Evolutionary conservation across 306 rosid genomes (phyloP), one percentile per base, ranked within the genome.

Genomic region (Rosa lucieae): DNA sequence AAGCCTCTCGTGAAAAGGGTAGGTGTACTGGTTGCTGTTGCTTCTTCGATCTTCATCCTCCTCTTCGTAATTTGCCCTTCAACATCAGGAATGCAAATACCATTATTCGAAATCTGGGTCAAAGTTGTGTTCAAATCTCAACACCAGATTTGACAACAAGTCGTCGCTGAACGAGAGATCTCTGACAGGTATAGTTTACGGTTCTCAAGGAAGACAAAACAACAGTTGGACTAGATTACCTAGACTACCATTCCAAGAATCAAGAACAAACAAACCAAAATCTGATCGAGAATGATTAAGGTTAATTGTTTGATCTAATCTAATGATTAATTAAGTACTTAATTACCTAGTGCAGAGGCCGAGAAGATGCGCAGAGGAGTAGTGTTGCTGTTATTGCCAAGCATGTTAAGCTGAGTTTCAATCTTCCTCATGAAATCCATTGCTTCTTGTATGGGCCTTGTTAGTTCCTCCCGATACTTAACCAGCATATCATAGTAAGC

Each of bases 381-480:
- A 75, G 72, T 13, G 26, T 11, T 63, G 32, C 23, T 59, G 5
- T 63, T 32, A 5, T 88, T 87, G 85, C 89, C 82, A 29, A 95
- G 93, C 85, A 88, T 73, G 73, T 88, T 91, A 26, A 95, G 92
- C 83, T 95, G 97, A 83, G 93, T 81, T 87, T 95, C 97, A 13
- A 91, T 88, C 71, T 92, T 84, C 29, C 89, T 61, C 96, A 95
- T 90, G 96, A 95, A 95, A 79, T 95, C 98, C 99, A 91, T 93
- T 1, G 99, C 99, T 70, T 93, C 99, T 88, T 90, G 94, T 58
- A 95, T 84, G 37, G 99, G 99, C 94, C 97, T 93, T 35, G 94
- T 83, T 55, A 95, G 87, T 82, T 93, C 97, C 73, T 91, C 99
- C 29, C 94, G 88, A 78, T 93, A 95, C 84, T 95, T 95, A 86